These are phyloP conservation scores for Thielaviopsis euricoi DNA, from an alignment of 2,329 filamentous ascomycete genomes.

Conservation along the genomic window DNA sequence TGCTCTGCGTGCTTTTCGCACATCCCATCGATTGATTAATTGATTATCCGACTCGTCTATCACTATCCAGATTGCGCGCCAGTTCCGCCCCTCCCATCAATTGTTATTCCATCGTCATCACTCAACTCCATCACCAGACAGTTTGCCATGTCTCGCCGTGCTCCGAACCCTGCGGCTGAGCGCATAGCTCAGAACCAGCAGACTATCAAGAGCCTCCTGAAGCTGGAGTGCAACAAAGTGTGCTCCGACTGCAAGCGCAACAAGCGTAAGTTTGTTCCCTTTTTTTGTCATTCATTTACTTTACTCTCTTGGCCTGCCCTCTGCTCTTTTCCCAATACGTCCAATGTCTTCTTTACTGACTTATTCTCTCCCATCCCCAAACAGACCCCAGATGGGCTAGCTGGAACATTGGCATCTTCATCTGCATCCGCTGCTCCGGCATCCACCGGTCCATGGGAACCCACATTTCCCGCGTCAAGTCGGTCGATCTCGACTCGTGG, in stretches of 20 bases:
- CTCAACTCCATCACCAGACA: background rate
- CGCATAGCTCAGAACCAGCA: slow-evolving; percentile 83
- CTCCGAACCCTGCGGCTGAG: slow-evolving; percentile 63
- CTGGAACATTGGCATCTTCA: slow-evolving; percentile 94
- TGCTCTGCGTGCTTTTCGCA: too few species aligned
- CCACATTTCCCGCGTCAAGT: slow-evolving; percentile 95
- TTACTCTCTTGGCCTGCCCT: background rate
- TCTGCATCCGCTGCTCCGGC: slow-evolving; percentile 96
- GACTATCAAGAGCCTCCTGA: slow-evolving; percentile 87
- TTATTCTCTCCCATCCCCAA: too few species aligned
- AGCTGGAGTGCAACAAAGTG: slow-evolving; percentile 87
- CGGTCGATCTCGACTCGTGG: slow-evolving; percentile 94
- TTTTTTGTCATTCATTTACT: too few species aligned
- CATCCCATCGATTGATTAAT: too few species aligned
- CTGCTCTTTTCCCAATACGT: too few species aligned
- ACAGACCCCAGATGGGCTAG: slow-evolving; percentile 95
- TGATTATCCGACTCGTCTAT: too few species aligned
- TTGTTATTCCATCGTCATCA: background rate
- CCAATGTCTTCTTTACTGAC: too few species aligned
- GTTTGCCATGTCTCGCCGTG: slow-evolving; percentile 58
- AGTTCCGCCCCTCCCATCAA: too few species aligned
- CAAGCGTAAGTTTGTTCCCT: slow-evolving; percentile 55
- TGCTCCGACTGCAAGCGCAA: slow-evolving; percentile 98
- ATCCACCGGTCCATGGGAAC: slow-evolving; percentile 98
- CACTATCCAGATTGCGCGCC: too few species aligned